phyloP scores from a whole-genome alignment of 1,284 basidiomycete species.

The Ustilago lituana region DNA sequence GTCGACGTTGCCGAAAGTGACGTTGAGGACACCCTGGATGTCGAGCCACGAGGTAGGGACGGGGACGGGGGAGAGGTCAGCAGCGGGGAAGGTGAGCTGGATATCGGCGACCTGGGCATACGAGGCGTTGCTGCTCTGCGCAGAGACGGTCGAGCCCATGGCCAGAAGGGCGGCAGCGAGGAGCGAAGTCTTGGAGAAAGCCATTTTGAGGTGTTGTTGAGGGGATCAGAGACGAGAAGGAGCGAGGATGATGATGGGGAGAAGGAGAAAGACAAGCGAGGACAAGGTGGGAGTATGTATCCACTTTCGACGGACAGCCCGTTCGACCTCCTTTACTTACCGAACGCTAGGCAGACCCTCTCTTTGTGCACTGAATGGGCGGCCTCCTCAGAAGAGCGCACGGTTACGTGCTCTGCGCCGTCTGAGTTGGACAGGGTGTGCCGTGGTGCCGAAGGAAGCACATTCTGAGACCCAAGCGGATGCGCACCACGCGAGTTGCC shows the following conservation, averaged over 20 bases:
- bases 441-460: too few relatives aligned
- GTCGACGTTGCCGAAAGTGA: conserved; percentile 38
- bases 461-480: too few relatives aligned
- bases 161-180: conserved; percentile 36
- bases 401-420: too few relatives aligned
- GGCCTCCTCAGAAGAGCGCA: too few relatives aligned
- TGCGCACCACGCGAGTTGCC: conserved; percentile 13
- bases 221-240: conserved; percentile 1
- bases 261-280: not conserved
- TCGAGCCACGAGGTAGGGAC: conserved; percentile 43
- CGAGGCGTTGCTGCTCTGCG: conserved; percentile 39
- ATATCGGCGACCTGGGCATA: conserved; percentile 47
- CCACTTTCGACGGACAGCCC: too few relatives aligned
- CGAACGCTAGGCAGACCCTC: too few relatives aligned
- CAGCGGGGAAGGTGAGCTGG: conserved; percentile 49
- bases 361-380: too few relatives aligned
- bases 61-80: conserved; percentile 35
- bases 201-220: conserved; percentile 32
- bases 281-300: too few relatives aligned
- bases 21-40: conserved; percentile 53
- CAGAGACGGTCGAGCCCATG: conserved; percentile 33
- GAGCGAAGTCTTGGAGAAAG: conserved; percentile 41
- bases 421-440: too few relatives aligned
- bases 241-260: conserved; percentile 7
- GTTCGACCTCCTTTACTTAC: too few relatives aligned